phyloP scores from a whole-genome alignment of 2,329 filamentous ascomycete species.

The Colletotrichum horii region DNA sequence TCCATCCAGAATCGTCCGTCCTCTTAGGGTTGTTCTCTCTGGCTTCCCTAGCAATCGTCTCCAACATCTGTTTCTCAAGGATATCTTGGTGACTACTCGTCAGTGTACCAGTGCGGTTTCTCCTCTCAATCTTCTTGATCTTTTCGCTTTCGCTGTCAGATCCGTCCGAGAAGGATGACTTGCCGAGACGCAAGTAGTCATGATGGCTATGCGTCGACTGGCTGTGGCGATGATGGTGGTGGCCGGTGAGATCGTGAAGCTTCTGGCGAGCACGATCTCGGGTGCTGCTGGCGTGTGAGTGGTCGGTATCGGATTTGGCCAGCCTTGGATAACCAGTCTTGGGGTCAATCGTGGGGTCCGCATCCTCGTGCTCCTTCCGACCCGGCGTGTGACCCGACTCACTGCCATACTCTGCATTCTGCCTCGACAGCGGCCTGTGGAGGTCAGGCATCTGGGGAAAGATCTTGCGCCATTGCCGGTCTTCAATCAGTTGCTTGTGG shows the following conservation, averaged over 20 bases:
- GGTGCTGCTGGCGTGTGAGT: slow-evolving; percentile 55
- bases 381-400: not conserved
- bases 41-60: slow-evolving; percentile 62
- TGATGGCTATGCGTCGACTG: slow-evolving; percentile 55
- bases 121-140: slow-evolving; percentile 34
- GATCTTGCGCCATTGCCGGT: slow-evolving; percentile 76
- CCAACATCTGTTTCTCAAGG: slow-evolving; percentile 66
- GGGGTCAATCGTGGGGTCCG: not conserved
- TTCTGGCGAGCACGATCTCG: slow-evolving; percentile 66
- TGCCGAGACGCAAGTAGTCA: slow-evolving; percentile 57
- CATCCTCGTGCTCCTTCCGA: not conserved
- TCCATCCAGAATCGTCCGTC: not conserved
- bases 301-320: slow-evolving; percentile 42
- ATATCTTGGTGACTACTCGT: slow-evolving; percentile 57
- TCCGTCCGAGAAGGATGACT: slow-evolving; percentile 62
- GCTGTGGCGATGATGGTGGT: slow-evolving; percentile 46
- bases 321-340: slow-evolving; percentile 24
- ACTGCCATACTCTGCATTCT: slow-evolving; percentile 24
- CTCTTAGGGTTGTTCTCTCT: slow-evolving; percentile 40
- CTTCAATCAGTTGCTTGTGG: slow-evolving; percentile 83
- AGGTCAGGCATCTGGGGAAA: slow-evolving; percentile 54
- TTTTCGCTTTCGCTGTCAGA: slow-evolving; percentile 62
- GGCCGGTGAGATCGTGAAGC: slow-evolving; percentile 60
- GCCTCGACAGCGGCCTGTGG: slow-evolving; percentile 32
- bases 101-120: slow-evolving; percentile 50